Base-by-base conservation (phyloP, 441 rosid species). In the Eutrema salsugineum region DNA sequence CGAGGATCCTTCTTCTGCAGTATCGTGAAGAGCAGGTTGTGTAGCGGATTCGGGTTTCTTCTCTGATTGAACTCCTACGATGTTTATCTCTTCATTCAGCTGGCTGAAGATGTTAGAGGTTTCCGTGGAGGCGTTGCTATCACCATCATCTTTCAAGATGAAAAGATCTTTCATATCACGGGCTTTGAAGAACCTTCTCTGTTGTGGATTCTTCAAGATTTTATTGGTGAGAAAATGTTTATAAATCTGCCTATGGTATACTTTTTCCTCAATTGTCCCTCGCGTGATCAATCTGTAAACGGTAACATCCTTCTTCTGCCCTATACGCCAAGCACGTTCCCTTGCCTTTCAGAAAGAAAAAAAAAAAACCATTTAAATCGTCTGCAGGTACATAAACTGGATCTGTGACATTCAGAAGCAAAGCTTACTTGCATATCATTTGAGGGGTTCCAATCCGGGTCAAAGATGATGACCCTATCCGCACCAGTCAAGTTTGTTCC, bases 281-380 rank as follows among this genome's bases (percentile, higher is more conserved):
- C 92, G 90, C 0, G 92, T 91, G 77, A 95, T 91, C 86, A 95
- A 77, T 84, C 99, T 89, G 77, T 90, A 95, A 14, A 95, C 84
- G 16, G 87, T 86, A 53, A 95, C 99, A 79, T 91, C 98, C 75
- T 88, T 83, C 77, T 82, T 88, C 82, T 95, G 99, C 64, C 98
- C 99, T 82, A 95, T 89, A 53, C 97, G 98, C 98, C 99, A 95
- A 68, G 99, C 99, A 44, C 99, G 98, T 77, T 95, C 99, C 88
- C 99, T 92, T 8, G 99, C 99, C 98, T 94, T 81, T 76, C 55
- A 76, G 6, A 33, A 63, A 76, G 64, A 28, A 76, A 66, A 28
- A 73, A 11, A 42, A 36, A 16, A 36, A 49, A 58, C 14, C 9
- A 11, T 38, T 19, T 12, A 22, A 22, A 2, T 22, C 24, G 24